phyloP scores from a whole-genome alignment of 2,329 filamentous ascomycete species.

The Septoria petroselini region DNA sequence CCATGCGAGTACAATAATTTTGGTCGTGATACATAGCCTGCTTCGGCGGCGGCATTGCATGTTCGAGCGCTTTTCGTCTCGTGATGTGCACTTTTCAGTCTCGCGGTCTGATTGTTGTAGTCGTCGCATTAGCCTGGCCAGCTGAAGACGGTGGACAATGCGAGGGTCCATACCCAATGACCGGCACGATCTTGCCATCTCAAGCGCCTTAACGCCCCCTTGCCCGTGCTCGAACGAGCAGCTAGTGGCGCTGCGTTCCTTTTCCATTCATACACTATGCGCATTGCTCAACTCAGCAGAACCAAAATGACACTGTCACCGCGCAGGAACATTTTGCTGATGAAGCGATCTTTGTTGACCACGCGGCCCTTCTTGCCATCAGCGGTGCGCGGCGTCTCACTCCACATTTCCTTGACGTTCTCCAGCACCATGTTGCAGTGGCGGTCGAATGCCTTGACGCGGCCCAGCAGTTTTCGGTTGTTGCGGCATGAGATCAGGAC shows the following conservation, averaged over 20 bases:
- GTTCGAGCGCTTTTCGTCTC: conserved; percentile 6
- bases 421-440: conserved; percentile 99
- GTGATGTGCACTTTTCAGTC: neutral
- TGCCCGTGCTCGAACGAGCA: neutral
- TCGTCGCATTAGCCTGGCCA: conserved; percentile 7
- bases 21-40: conserved; percentile 23
- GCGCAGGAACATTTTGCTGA: conserved; percentile 94
- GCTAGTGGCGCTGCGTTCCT: neutral
- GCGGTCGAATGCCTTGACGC: conserved; percentile 96
- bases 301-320: conserved; percentile 88
- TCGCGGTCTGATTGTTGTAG: neutral
- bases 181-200: conserved; percentile 3
- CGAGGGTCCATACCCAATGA: conserved; percentile 7
- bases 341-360: conserved; percentile 97
- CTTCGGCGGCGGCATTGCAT: conserved; percentile 12
- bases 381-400: conserved; percentile 78
- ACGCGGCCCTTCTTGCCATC: conserved; percentile 84
- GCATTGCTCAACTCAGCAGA: conserved; percentile 58
- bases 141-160: neutral
- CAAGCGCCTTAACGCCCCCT: conserved; percentile 2
- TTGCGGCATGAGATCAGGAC: conserved; percentile 96
- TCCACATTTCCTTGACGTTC: conserved; percentile 99
- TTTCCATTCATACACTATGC: neutral
- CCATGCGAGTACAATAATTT: conserved; percentile 16
- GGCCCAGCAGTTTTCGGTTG: conserved; percentile 94